Conservation (phyloP, 2,329 filamentous ascomycete genomes). For the Microascus cirrosus region DNA sequence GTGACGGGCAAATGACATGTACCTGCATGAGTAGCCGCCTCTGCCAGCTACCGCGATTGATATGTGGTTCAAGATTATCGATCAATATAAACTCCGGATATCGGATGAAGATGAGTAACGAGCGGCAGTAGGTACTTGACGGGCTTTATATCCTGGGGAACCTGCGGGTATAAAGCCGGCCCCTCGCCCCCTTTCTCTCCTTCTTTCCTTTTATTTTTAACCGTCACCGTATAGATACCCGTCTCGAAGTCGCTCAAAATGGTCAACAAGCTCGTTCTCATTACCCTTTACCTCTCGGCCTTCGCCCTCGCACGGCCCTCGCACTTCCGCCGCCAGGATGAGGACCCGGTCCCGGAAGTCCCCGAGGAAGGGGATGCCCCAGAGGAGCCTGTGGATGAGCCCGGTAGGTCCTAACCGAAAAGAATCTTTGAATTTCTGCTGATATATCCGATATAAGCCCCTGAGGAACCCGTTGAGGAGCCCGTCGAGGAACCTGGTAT, state of each 20-base stretch:
- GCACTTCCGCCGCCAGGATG: neutral
- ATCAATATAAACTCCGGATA: neutral
- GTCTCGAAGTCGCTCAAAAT: neutral
- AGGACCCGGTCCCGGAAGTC: neutral
- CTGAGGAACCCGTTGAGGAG: neutral
- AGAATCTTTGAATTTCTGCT: too few species aligned
- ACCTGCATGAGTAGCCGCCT: neutral
- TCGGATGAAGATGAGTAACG: neutral
- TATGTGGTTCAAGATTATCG: neutral
- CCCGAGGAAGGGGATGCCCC: neutral
- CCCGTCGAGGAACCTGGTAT: neutral
- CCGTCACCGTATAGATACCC: neutral
- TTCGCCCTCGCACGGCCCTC: neutral
- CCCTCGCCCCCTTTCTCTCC: neutral
- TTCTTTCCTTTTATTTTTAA: neutral
- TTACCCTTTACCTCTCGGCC: slow-evolving; percentile 2
- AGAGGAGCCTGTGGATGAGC: neutral
- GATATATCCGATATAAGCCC: too few species aligned
- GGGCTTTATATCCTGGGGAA: neutral
- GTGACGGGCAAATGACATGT: neutral
- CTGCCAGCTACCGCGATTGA: neutral
- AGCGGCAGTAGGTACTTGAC: neutral
- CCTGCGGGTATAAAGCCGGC: neutral
- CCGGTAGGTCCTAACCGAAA: neutral
- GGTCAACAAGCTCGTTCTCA: slow-evolving; percentile 2